A percentile compares a stretch with the other conserved stretches of the same genome.
phyloP scores from a whole-genome alignment of 2,329 filamentous ascomycete genomes.

The Aspergillus alliaceus region DNA sequence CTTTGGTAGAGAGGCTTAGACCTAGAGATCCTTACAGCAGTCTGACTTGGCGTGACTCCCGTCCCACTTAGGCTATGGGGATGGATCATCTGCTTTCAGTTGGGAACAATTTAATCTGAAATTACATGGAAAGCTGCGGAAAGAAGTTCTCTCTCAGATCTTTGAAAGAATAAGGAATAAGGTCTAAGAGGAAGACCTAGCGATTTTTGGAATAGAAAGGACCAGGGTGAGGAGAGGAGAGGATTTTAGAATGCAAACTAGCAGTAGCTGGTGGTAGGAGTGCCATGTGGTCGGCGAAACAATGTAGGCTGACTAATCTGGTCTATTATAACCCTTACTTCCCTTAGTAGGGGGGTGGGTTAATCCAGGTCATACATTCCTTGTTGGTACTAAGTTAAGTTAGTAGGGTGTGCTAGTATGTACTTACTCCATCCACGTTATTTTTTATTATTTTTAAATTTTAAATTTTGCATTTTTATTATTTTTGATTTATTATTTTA shows the following conservation, averaged over 20 bases:
- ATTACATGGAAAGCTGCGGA: neutral
- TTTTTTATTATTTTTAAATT: neutral
- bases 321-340: neutral
- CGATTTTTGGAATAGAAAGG: neutral
- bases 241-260: no score
- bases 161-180: no score
- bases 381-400: neutral
- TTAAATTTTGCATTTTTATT: no score
- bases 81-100: neutral
- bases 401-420: neutral
- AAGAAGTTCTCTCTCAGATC: neutral
- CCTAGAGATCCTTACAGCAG: neutral
- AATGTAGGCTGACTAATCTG: neutral
- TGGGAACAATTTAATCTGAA: neutral
- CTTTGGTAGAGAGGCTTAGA: conserved; percentile 8
- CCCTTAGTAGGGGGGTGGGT: neutral
- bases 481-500: neutral
- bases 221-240: no score
- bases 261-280: conserved; percentile 13
- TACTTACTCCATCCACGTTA: neutral
- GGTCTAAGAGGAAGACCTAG: neutral
- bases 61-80: conserved; percentile 5
- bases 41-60: conserved; percentile 3
- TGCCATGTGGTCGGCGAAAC: conserved; percentile 13
- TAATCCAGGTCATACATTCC: neutral